Base-by-base conservation (phyloP, 768 basidiomycete species). In the Cubamyces sp. region DNA sequence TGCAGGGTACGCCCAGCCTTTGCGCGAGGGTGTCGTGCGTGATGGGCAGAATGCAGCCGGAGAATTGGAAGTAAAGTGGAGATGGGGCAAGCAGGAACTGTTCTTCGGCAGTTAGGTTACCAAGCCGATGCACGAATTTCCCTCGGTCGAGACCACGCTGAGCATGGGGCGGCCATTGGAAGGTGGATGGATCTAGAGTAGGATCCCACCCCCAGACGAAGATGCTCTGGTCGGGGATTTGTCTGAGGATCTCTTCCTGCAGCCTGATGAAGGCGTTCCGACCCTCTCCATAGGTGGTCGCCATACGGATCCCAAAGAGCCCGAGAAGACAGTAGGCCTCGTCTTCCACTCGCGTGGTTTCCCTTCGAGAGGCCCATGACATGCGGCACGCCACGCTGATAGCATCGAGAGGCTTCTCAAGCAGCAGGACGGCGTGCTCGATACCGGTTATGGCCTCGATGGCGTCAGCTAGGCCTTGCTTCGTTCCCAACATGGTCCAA, bases 271-370 rank as follows among this genome's bases (percentile, higher is more conserved):
- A 57, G 5, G 56, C 43, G 19, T 57, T 41, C 15, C 57, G 57
- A 8, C 57, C 57, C 47, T 57, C 57, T 9, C 47, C 57, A 11
- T 57, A 57, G 47, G 41, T 57, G 1, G 57, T 57, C 21, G 48
- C 21, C 48, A 57, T 48, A 37, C 26, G 26, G 4, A 57, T 39
- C 16, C 57, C 57, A 37, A 57, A 57, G 47, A 57, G 9, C 14
- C 57, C 57, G 8, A 57, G 19, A 3, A 62, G 40, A 7, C 48
- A 56, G 42, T 62, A 62, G 21, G 61, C 61, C 49, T 54, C 54
- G 41, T 62, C 61, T 30, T 62, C 61, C 0, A 34, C 41, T 4
- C 55, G 43, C 18, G 61, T 62, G 1, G 61, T 52, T 12, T 45
- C 5, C 40, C 61, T 30, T 6, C 21, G 21, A 1, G 61, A 55